phyloP scores from a whole-genome alignment of 441 rosid genomes.

The Bocquillonia castaneifolia region DNA sequence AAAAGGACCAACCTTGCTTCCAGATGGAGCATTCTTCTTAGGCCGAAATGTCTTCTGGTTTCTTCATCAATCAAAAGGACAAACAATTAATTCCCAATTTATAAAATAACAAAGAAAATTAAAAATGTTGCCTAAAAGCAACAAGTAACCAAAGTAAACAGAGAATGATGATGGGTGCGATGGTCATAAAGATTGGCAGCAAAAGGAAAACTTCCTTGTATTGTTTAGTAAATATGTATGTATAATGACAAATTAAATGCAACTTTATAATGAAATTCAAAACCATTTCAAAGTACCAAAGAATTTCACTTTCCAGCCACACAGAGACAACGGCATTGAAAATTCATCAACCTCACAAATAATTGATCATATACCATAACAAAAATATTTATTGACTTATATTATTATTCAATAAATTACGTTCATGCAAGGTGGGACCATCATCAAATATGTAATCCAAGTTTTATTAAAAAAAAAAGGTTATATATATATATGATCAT shows the following conservation, averaged over 20 bases:
- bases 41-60: constrained; percentile 69
- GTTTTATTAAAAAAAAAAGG: neutral
- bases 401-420: neutral
- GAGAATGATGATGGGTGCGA: too few relatives aligned
- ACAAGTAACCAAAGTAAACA: too few relatives aligned
- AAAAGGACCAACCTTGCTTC: constrained; percentile 43
- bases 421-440: neutral
- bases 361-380: neutral
- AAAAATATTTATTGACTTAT: too few relatives aligned
- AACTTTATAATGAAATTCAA: neutral
- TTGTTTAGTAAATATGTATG: too few relatives aligned
- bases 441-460: neutral
- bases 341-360: neutral
- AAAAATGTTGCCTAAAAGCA: neutral
- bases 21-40: constrained; percentile 63
- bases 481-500: neutral
- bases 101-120: neutral
- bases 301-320: neutral
- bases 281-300: neutral
- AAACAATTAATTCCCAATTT: neutral
- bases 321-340: neutral
- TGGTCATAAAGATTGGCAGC: neutral
- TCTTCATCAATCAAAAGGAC: constrained; percentile 29
- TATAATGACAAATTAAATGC: too few relatives aligned
- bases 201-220: too few relatives aligned